A percentile compares a stretch with the other conserved stretches of the same genome.
Evolutionary conservation across 495 filamentous ascomycete genomes (phyloP).

Genomic region (Neurospora intermedia): DNA sequence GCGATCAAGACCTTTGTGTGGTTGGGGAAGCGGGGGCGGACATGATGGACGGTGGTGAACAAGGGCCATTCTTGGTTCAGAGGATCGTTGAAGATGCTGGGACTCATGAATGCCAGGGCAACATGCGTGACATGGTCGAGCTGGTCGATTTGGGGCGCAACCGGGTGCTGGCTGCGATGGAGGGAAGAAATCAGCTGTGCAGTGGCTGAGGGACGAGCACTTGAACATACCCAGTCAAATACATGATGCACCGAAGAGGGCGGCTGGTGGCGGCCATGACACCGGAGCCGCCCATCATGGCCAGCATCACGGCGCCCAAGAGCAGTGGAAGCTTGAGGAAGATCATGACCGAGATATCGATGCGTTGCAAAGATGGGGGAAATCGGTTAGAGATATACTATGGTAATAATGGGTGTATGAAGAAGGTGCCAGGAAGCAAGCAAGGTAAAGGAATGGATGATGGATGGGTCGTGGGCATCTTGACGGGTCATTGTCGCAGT

Average conservation of each 20-base stretch:
- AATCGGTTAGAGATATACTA: neutral
- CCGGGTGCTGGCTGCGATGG: constrained; percentile 38
- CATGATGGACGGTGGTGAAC: constrained; percentile 47
- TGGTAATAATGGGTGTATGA: neutral
- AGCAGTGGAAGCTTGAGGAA: neutral
- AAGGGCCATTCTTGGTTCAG: constrained; percentile 40
- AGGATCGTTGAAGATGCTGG: constrained; percentile 48
- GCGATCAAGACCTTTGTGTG: constrained; percentile 58
- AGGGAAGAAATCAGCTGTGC: neutral
- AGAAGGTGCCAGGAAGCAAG: neutral
- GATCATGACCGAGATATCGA: neutral
- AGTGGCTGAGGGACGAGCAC: neutral
- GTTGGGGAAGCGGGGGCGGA: constrained; percentile 46
- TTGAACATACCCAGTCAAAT: constrained; percentile 43
- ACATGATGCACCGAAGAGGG: constrained; percentile 43
- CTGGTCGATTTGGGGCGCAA: constrained; percentile 35
- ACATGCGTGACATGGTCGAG: constrained; percentile 49
- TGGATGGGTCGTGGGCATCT: neutral
- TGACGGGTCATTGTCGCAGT: neutral
- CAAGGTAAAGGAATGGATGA: neutral
- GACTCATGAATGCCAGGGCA: constrained; percentile 56
- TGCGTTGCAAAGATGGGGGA: neutral
- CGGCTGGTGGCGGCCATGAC: constrained; percentile 6
- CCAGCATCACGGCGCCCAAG: neutral
- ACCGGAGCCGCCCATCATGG: constrained; percentile 1